A percentile compares a stretch with the other conserved stretches of the same genome.
Conservation (phyloP, 768 basidiomycete genomes). For the Mycena filopes region DNA sequence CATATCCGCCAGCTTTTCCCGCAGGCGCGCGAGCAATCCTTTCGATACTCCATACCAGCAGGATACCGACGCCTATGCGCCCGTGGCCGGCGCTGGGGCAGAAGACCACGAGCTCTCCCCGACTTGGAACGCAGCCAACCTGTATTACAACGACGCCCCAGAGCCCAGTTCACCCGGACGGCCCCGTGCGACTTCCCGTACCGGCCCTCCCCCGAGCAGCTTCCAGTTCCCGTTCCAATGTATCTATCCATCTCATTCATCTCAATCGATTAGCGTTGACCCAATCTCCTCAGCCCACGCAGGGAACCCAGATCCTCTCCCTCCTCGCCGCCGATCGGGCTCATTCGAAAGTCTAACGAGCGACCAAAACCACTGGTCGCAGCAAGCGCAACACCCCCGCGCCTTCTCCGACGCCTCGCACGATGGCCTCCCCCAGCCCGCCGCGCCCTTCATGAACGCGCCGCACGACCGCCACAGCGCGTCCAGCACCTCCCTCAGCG, state of each 20-base stretch:
- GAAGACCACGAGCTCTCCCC: constrained; percentile 36
- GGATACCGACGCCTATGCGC: constrained; percentile 16
- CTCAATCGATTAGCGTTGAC: constrained; percentile 12
- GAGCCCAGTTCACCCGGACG: constrained; percentile 28
- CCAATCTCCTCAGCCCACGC: constrained; percentile 64
- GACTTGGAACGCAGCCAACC: constrained; percentile 33
- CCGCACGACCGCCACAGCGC: constrained; percentile 15
- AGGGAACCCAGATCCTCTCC: constrained; percentile 68
- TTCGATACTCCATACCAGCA: constrained; percentile 17
- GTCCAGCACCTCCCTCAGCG: constrained; percentile 39
- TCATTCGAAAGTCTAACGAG: constrained; percentile 54
- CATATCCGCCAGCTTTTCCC: constrained; percentile 9
- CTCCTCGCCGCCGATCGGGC: constrained; percentile 47
- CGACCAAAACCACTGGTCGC: constrained; percentile 34
- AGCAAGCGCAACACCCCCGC: constrained; percentile 27
- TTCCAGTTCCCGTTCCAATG: constrained; percentile 55
- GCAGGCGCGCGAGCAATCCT: constrained; percentile 10
- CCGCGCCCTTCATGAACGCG: constrained; percentile 60
- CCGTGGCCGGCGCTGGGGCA: constrained; percentile 7
- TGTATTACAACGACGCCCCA: constrained; percentile 25
- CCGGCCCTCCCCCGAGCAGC: constrained; percentile 52
- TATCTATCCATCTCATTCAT: background rate
- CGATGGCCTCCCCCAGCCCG: constrained; percentile 48
- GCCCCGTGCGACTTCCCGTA: background rate
- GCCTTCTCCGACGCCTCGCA: constrained; percentile 32